Conservation (phyloP, 2,329 filamentous ascomycete species). For the Penicillium hesseltinei region DNA sequence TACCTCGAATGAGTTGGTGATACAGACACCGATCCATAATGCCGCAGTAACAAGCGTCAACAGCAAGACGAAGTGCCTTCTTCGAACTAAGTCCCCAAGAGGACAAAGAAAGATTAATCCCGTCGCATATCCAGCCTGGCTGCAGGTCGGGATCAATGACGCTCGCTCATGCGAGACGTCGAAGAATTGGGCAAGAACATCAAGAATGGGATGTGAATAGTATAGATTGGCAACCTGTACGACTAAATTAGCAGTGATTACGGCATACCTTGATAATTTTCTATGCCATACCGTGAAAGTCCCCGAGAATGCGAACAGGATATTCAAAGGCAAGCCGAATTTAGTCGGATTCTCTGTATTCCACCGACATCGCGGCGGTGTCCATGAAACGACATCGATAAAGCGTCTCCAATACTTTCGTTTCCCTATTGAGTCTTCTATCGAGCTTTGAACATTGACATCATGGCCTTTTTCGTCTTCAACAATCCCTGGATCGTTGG, state of each 20-base stretch:
- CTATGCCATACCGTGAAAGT: conserved; percentile 29
- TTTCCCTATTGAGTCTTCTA: neutral
- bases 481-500: neutral
- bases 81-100: conserved; percentile 65
- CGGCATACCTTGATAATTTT: neutral
- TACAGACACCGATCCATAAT: conserved; percentile 66
- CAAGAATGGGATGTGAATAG: conserved; percentile 77
- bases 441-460: neutral
- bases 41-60: conserved; percentile 68
- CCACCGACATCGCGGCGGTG: conserved; percentile 66
- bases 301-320: conserved; percentile 62
- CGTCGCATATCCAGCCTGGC: conserved; percentile 75
- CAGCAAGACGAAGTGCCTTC: conserved; percentile 67
- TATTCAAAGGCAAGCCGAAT: conserved; percentile 67
- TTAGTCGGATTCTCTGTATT: conserved; percentile 63
- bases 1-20: conserved; percentile 62
- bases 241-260: neutral
- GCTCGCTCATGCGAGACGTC: conserved; percentile 67
- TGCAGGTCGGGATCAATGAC: conserved; percentile 67
- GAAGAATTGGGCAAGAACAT: conserved; percentile 71
- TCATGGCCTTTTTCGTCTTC: neutral
- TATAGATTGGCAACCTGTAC: conserved; percentile 72
- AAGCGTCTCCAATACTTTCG: neutral
- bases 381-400: conserved; percentile 51
- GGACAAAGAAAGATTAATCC: conserved; percentile 74